A percentile compares a stretch with the other conserved stretches of the same genome.
Conservation (phyloP, 306 rosid genomes). For the Boehmeria nivea region DNA sequence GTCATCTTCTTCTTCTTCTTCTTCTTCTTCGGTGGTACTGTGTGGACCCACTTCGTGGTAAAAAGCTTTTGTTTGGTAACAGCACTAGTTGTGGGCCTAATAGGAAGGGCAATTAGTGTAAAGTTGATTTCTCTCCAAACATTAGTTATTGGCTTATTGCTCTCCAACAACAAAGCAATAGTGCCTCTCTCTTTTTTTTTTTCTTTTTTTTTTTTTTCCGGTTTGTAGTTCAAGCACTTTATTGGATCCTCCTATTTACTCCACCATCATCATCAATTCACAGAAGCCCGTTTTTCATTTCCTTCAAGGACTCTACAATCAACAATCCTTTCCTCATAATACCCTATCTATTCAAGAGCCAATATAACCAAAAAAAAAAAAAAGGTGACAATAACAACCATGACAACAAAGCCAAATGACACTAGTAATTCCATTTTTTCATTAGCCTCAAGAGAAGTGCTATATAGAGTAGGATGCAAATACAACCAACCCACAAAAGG, state of each 20-base stretch:
- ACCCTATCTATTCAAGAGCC: neutral
- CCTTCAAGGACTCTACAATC: no score
- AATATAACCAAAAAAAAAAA: no score
- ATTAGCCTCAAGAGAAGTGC: no score
- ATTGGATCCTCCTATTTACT: conserved; percentile 14
- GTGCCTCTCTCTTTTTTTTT: neutral
- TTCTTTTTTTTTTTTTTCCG: no score
- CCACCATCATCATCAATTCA: neutral
- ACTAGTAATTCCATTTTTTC: no score
- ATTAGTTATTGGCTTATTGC: no score
- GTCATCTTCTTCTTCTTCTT: no score
- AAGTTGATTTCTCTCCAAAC: conserved; percentile 1
- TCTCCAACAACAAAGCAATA: conserved; percentile 19
- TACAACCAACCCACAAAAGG: no score
- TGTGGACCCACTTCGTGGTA: conserved; percentile 3
- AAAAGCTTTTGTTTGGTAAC: conserved; percentile 1
- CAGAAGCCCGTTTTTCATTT: neutral
- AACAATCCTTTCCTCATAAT: neutral
- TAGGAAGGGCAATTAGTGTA: neutral
- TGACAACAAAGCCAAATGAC: no score
- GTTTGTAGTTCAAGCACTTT: conserved; percentile 3
- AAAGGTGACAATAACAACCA: no score
- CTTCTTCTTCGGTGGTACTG: no score
- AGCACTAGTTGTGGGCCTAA: conserved; percentile 7
- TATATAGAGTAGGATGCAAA: no score